Base-by-base conservation (phyloP, 495 filamentous ascomycete genomes). In the Podospora didyma region DNA sequence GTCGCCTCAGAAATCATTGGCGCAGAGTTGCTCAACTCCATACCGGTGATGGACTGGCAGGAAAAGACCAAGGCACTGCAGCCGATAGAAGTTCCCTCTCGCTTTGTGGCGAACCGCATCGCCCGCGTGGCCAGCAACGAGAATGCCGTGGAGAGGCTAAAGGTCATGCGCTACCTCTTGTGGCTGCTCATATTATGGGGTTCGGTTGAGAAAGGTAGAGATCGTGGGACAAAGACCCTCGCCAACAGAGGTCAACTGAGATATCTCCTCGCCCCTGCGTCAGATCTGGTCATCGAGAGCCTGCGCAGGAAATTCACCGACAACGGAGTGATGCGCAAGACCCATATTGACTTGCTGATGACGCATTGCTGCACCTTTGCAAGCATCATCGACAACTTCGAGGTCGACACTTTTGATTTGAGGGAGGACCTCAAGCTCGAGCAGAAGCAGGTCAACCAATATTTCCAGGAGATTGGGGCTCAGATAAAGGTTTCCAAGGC, bases 381-480 rank as follows among this genome's bases (percentile, higher is more conserved):
- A 14, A 73, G 88, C 64, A 78, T 89, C 39, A 76, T 93, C 10
- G 90, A 95, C 62, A 82, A 88, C 58, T 90, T 86, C 59, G 83
- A 86, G 44, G 87, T 90, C 22, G 89, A 96, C 68, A 85, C 85
- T 11, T 78, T 79, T 21, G 83, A 91, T 64, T 72, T 97, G 57
- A 82, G 84, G 55, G 83, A 89, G 46, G 94, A 98, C 66, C 74
- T 98, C 45, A 79, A 81, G 56, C 62, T 97, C 28, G 89, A 94
- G 58, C 80, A 82, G 51, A 82, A 79, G 62, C 76, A 82, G 64
- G 74, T 89, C 47, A 68, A 57, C 17, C 73, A 82, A 58, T 92
- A 92, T 65, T 96, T 92, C 78, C 70, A 76, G 31, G 92, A 96
- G 67, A 80, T 98, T 62, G 94, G 94, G 2, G 93, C 89, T 26